Evolutionary conservation across 768 basidiomycete species (phyloP), one percentile per base, ranked within the genome.

Genomic region (Rhodotorula graminis): DNA sequence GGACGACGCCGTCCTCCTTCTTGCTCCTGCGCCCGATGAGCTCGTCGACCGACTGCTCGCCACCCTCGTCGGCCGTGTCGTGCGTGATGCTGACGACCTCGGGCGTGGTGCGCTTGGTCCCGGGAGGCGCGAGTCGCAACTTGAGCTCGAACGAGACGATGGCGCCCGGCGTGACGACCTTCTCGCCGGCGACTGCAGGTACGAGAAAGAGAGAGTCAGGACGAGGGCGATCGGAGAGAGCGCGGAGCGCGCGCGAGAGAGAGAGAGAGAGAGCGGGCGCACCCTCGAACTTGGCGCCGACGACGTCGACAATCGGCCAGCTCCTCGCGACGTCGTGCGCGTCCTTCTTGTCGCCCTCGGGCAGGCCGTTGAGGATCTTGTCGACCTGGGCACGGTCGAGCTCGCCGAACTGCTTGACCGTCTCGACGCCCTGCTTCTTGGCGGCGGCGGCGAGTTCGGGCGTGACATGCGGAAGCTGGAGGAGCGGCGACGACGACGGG

Each of bases 281-380:
- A 92, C 93, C 93, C 84, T 90, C 90, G 85, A 96, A 97, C 21
- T 85, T 82, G 31, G 90, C 89, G 79, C 90, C 88, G 29, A 91
- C 87, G 50, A 98, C 82, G 64, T 97, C 90, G 31, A 91, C 82
- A 59, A 84, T 84, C 3, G 89, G 89, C 89, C 91, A 92, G 65
- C 83, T 85, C 70, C 86, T 82, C 4, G 90, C 82, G 18, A 82
- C 88, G 73, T 88, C 88, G 80, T 85, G 84, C n/a, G 88, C 85
- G 58, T 88, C 87, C 12, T 72, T 58, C 57, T 69, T 70, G 59
- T 77, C 74, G 16, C 40, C 64, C 2, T 70, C 66, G 8, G 52
- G 40, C 23, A 64, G 29, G 31, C 72, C 69, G 11, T 31, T 23
- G 6, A 75, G 37, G 9, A 74, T 59, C 61, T 74, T 72, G 42